Base-by-base conservation (phyloP, 2,329 filamentous ascomycete species). In the Epichloe gansuensis region DNA sequence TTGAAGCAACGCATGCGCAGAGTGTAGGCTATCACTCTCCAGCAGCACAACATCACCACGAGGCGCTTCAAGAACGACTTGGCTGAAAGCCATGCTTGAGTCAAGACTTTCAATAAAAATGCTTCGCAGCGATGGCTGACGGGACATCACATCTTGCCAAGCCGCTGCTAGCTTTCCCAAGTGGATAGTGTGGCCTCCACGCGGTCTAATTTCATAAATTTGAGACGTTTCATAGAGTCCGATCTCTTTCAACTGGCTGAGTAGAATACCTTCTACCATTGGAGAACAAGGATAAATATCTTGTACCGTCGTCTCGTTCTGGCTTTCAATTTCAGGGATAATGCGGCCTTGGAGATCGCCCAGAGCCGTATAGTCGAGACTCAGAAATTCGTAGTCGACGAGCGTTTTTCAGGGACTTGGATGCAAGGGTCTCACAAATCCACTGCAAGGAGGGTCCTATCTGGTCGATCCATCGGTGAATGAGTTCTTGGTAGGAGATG, bases 221-320 rank as follows among this genome's bases (percentile, higher is more conserved):
- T 55, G 53, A 60, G 59, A n/a, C 48, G 54, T 47, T 56, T 59
- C 9, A 56, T 25, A 64, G 15, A 51, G 51, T 15, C 50, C 53
- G 1, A 21, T 12, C 0, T 49, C 49, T 49, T 54, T 57, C 23
- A 46, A 17, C 15, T 69, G 66, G 25, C 66, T 69, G n/a, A 71
- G 54, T 0, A 69, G 53, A 12, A 72, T 62, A 4, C 68, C 69
- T 1, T 62, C 60, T 44, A 72, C 69, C 55, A 69, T 63, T 0
- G 67, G 66, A 0, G 69, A 68, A 51, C 66, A 69, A 1, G 69
- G 69, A 21, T 67, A 71, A 0, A 70, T 62, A 21, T 68, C 67
- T 25, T 67, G 59, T 0, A 71, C 57, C 2, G 62, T 57, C 0
- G 53, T 45, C 1, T 61, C 47, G 4, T 48, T 39, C 4, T 8